Evolutionary conservation across 257 asterid genomes (phyloP).

Genomic region (Solanum sejunctum): DNA sequence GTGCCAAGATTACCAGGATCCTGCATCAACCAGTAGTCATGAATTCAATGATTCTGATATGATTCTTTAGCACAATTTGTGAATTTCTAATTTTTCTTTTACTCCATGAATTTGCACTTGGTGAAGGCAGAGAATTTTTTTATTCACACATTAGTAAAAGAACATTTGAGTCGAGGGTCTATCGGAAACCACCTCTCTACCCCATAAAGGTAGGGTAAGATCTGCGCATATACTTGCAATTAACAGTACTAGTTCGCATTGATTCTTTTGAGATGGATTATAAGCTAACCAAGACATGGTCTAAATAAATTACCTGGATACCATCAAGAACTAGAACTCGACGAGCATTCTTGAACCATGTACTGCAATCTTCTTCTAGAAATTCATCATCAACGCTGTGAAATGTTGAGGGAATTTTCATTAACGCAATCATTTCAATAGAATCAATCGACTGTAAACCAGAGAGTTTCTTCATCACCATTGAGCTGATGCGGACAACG

Average conservation of each 20-base stretch:
- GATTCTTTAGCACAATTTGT: neutral
- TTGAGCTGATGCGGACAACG: constrained; percentile 46
- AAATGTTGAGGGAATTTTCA: constrained; percentile 69
- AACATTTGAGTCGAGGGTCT: neutral
- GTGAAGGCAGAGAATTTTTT: neutral
- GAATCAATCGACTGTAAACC: constrained; percentile 81
- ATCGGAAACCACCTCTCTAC: too few relatives aligned
- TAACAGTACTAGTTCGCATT: neutral
- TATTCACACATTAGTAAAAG: neutral
- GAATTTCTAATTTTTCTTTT: neutral
- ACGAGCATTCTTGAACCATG: constrained; percentile 42
- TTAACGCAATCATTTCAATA: constrained; percentile 56
- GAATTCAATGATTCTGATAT: neutral
- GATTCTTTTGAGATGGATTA: neutral
- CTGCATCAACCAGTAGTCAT: constrained; percentile 27
- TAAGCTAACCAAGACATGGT: neutral
- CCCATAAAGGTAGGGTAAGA: too few relatives aligned
- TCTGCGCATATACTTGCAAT: neutral
- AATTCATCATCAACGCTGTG: constrained; percentile 14
- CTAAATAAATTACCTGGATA: constrained; percentile 47
- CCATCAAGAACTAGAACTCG: constrained; percentile 91
- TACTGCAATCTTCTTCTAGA: constrained; percentile 23
- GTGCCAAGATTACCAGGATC: constrained; percentile 98
- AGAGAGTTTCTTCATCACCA: constrained; percentile 62
- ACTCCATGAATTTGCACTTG: neutral